Base-by-base conservation (phyloP, 139 green algal species). In the Chlamydomonas incerta region DNA sequence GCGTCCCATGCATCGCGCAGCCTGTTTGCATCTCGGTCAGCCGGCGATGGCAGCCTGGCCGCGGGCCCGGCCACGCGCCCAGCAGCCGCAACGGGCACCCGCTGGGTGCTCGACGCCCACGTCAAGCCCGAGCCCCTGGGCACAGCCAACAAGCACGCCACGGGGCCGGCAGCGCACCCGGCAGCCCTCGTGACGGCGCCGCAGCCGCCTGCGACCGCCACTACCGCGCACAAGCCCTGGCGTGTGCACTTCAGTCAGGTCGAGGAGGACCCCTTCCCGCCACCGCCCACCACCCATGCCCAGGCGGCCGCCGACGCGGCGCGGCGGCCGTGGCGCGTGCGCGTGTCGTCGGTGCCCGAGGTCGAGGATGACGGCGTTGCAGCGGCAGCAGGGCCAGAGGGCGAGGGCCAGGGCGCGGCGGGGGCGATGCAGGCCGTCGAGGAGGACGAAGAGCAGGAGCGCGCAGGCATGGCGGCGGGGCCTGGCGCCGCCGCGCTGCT, bases 221-320 rank as follows among this genome's bases (percentile, higher is more conserved):
- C 50, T 2, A 66, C 75, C 5, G 67, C 75, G 79, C 79, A 31
- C 29, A 66, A 66, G 31, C 79, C 79, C 8, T 85, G 79, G 79
- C 79, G 79, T 2, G 79, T 85, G 29, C 79, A 85, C 66, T 85
- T 85, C 21, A 76, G 66, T n/a, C 79, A 85, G 47, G 50, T 74
- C 31, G 79, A 85, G 66, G 79, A 81, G 23, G 55, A 68, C 41
- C 63, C 63, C 9, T n/a, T 74, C 26, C 9, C 20, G n/a, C 58
- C 74, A 8, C 46, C 57, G 9, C 20, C 65, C 0, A 14, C 65
- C 0, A 33, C 79, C 3, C n/a, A 50, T 1, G 31, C 37, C 3
- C 35, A 47, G 23, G 65, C 21, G 2, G 24, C 26, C 10, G 79
- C 31, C 1, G 79, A 85, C 13, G 47, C 24, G 3, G 2, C 47